Evolutionary conservation across 2,329 filamentous ascomycete genomes (phyloP).

Genomic region (Clonostachys rosea): DNA sequence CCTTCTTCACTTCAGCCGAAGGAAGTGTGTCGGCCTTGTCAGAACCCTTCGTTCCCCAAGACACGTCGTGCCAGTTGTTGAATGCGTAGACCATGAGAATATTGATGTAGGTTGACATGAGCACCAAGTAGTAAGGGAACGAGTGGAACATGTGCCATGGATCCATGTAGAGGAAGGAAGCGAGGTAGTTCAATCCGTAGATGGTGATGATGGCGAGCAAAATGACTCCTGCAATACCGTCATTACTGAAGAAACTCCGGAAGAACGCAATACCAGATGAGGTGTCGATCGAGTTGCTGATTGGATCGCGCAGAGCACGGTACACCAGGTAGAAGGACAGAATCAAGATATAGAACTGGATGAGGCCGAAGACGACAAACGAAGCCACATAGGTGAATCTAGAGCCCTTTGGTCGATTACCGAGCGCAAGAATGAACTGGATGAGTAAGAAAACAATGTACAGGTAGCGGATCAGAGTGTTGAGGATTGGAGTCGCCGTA

Average conservation of each 20-base stretch:
- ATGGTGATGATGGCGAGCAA: slow-evolving; percentile 83
- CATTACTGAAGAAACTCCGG: slow-evolving; percentile 69
- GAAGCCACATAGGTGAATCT: slow-evolving; percentile 82
- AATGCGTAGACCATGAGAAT: slow-evolving; percentile 95
- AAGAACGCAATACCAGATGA: slow-evolving; percentile 60
- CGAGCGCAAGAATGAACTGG: slow-evolving; percentile 88
- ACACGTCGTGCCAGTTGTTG: slow-evolving; percentile 97
- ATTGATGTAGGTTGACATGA: slow-evolving; percentile 93
- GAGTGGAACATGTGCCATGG: slow-evolving; percentile 98
- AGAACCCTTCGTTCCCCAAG: slow-evolving; percentile 94
- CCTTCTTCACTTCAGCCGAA: slow-evolving; percentile 79
- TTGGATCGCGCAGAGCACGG: slow-evolving; percentile 59
- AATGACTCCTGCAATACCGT: slow-evolving; percentile 73
- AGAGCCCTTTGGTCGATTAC: slow-evolving; percentile 89
- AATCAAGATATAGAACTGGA: slow-evolving; percentile 82
- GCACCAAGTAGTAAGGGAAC: slow-evolving; percentile 79
- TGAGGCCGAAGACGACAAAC: slow-evolving; percentile 74
- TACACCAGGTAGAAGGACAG: slow-evolving; percentile 80
- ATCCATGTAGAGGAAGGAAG: slow-evolving; percentile 89
- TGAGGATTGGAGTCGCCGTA: slow-evolving; percentile 75
- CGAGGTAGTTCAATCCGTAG: slow-evolving; percentile 88
- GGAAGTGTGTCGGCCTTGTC: slow-evolving; percentile 90
- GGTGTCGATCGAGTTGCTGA: slow-evolving; percentile 52
- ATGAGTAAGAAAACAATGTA: slow-evolving; percentile 83
- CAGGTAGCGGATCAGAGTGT: slow-evolving; percentile 77